phyloP scores from a whole-genome alignment of 2,329 filamentous ascomycete genomes.

The Torrubiellomyces zombiae region DNA sequence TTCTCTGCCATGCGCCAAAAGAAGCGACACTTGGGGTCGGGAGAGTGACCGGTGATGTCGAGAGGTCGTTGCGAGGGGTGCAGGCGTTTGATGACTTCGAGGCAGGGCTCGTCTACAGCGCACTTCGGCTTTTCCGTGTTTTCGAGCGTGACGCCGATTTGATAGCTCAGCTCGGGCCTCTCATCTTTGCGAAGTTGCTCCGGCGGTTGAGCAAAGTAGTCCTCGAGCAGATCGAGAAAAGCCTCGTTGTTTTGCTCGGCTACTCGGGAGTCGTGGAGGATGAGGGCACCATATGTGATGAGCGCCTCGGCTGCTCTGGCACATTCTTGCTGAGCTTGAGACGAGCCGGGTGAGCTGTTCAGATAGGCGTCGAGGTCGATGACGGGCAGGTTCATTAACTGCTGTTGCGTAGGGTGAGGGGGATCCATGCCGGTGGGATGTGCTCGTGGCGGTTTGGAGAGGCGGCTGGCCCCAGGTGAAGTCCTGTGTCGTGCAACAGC shows the following conservation, averaged over 20 bases:
- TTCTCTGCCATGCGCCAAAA: constrained; percentile 43
- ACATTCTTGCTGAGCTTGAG: constrained; percentile 33
- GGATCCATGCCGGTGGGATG: not conserved
- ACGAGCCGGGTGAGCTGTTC: constrained; percentile 21
- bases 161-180: constrained; percentile 40
- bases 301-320: constrained; percentile 36
- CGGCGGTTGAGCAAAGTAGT: constrained; percentile 44
- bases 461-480: too few species aligned
- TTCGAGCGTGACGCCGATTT: constrained; percentile 45
- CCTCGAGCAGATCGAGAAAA: constrained; percentile 46
- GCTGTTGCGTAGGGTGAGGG: constrained; percentile 9
- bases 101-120: constrained; percentile 43
- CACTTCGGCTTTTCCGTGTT: constrained; percentile 49
- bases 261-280: constrained; percentile 43
- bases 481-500: too few species aligned
- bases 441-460: not conserved
- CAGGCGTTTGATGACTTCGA: constrained; percentile 37
- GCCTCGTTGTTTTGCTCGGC: constrained; percentile 35
- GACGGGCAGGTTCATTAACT: constrained; percentile 39
- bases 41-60: constrained; percentile 37
- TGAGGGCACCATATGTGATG: constrained; percentile 41
- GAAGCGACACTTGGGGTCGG: constrained; percentile 46
- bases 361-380: constrained; percentile 43
- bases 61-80: constrained; percentile 37
- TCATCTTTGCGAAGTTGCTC: constrained; percentile 30